These are phyloP conservation scores for Isabelozyma rhagii DNA, from an alignment of 805 yeast genomes.

Conservation along the genomic window DNA sequence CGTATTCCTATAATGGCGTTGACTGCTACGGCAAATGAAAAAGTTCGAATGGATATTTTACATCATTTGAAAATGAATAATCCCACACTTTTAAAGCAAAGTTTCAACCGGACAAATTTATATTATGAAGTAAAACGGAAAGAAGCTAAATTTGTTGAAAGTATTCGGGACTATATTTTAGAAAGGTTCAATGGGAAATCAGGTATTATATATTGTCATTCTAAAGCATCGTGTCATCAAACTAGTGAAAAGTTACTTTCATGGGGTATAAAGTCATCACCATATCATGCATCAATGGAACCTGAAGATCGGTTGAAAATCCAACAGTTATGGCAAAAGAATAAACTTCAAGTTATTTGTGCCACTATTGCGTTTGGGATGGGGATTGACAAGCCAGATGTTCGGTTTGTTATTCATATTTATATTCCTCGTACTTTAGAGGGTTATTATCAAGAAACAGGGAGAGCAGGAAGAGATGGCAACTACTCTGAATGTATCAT, in stretches of 20 bases:
- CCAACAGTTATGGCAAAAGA: slow-evolving; percentile 83
- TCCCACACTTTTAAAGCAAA: slow-evolving; percentile 74
- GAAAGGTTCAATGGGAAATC: slow-evolving; percentile 53
- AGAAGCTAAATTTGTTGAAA: slow-evolving; percentile 50
- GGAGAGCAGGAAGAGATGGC: slow-evolving; percentile 98
- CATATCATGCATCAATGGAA: slow-evolving; percentile 94
- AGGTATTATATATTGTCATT: slow-evolving; percentile 92
- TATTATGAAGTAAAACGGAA: slow-evolving; percentile 76
- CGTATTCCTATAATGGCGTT: slow-evolving; percentile 89
- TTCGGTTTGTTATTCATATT: slow-evolving; percentile 84
- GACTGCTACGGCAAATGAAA: slow-evolving; percentile 95
- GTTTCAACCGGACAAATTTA: slow-evolving; percentile 87
- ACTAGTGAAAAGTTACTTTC: slow-evolving; percentile 58
- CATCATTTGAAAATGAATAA: slow-evolving; percentile 64
- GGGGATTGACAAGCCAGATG: slow-evolving; percentile 98
- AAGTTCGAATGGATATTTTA: slow-evolving; percentile 80
- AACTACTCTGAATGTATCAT: slow-evolving; percentile 74
- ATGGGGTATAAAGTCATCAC: slow-evolving; percentile 66
- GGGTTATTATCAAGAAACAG: slow-evolving; percentile 97
- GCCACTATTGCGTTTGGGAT: slow-evolving; percentile 98
- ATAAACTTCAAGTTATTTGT: slow-evolving; percentile 73
- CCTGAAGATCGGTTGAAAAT: slow-evolving; percentile 66
- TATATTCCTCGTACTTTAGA: slow-evolving; percentile 88
- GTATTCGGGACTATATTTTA: slow-evolving; percentile 56
- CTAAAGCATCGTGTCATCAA: slow-evolving; percentile 83